A percentile compares a stretch with the other conserved stretches of the same genome.
phyloP scores from a whole-genome alignment of 2,329 filamentous ascomycete species.

The Onygenales sp. region DNA sequence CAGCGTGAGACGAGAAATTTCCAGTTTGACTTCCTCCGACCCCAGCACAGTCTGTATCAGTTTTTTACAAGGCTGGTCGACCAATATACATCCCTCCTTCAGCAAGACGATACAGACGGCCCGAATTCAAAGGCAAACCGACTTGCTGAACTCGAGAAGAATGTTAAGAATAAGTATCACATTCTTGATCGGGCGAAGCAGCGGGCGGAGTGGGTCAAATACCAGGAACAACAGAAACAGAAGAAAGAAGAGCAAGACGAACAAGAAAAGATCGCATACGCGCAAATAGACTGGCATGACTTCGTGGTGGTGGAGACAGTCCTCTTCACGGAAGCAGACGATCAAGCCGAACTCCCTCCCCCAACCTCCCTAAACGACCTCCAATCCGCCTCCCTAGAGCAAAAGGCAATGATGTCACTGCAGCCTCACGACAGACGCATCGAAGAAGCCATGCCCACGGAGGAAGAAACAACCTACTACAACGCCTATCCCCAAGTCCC shows the following conservation, averaged over 20 bases:
- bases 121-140: constrained; percentile 64
- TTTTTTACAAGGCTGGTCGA: constrained; percentile 90
- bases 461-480: constrained; percentile 50
- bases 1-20: constrained; percentile 84
- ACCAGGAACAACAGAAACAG: constrained; percentile 72
- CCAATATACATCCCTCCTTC: constrained; percentile 77
- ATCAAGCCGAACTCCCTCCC: constrained; percentile 73
- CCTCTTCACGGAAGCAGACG: constrained; percentile 80
- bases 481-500: constrained; percentile 33
- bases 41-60: constrained; percentile 91
- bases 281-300: constrained; percentile 95
- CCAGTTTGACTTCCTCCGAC: constrained; percentile 92
- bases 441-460: constrained; percentile 88
- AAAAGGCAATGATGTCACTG: constrained; percentile 85
- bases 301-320: constrained; percentile 95
- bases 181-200: constrained; percentile 72
- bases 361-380: constrained; percentile 85
- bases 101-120: constrained; percentile 57
- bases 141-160: constrained; percentile 62
- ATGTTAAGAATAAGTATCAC: constrained; percentile 68
- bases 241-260: constrained; percentile 84
- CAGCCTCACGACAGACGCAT: constrained; percentile 67
- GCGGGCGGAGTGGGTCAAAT: constrained; percentile 78
- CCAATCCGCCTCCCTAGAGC: constrained; percentile 87
- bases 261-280: constrained; percentile 66